These are phyloP conservation scores for Fomitiporia mediterranea DNA, from an alignment of 1,284 basidiomycete species.

Conservation along the genomic window DNA sequence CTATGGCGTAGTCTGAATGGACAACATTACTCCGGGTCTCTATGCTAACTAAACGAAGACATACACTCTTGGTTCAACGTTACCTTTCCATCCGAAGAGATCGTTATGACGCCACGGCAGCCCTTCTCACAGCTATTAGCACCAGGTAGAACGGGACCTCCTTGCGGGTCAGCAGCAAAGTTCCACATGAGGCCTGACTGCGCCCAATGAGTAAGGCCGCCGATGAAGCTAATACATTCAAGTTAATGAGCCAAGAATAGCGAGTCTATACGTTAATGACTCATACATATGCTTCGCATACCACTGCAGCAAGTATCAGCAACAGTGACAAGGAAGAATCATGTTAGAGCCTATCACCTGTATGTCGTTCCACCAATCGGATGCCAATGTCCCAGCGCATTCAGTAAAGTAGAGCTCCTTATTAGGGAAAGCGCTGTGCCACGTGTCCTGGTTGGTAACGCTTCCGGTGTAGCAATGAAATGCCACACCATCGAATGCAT, in stretches of 20 bases:
- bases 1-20: constrained; percentile 62
- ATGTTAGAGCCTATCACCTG: constrained; percentile 13
- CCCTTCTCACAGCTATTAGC: constrained; percentile 57
- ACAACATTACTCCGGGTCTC: no score
- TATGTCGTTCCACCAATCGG: constrained; percentile 27
- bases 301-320: background rate
- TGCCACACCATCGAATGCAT: constrained; percentile 24
- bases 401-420: constrained; percentile 28
- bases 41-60: constrained; percentile 24
- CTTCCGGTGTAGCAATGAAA: constrained; percentile 29
- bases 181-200: constrained; percentile 69
- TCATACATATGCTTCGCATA: constrained; percentile 11
- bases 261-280: background rate
- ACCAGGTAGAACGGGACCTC: constrained; percentile 60
- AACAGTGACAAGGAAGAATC: background rate
- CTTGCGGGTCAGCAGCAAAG: constrained; percentile 56
- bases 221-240: constrained; percentile 31
- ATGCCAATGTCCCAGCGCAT: constrained; percentile 25
- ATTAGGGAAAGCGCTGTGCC: constrained; percentile 23
- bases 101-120: constrained; percentile 59
- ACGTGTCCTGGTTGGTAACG: constrained; percentile 22
- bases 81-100: constrained; percentile 58
- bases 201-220: constrained; percentile 42
- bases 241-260: background rate
- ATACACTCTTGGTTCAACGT: constrained; percentile 67